A percentile compares a stretch with the other conserved stretches of the same genome.
phyloP scores from a whole-genome alignment of 805 yeast species.

The Candida boidinii region DNA sequence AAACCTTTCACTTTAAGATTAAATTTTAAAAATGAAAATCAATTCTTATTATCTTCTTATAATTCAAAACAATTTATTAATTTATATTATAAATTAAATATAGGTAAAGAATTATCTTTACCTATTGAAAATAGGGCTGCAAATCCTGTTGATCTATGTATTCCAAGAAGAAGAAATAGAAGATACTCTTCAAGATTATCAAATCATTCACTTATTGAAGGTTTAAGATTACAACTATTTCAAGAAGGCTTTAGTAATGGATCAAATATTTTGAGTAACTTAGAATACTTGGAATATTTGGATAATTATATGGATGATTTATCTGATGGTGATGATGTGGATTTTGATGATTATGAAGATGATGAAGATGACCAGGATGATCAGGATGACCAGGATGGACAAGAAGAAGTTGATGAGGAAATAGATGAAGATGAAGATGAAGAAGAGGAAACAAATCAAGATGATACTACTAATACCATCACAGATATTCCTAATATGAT shows the following conservation, averaged over 20 bases:
- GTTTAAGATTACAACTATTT: background rate
- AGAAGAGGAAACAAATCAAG: no score
- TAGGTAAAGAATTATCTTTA: slow-evolving; percentile 23
- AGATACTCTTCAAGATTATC: background rate
- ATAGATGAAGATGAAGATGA: background rate
- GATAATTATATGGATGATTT: background rate
- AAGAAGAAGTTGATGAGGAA: background rate
- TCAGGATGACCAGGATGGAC: background rate
- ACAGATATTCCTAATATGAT: no score
- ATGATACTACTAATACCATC: no score
- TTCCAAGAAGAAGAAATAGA: slow-evolving; percentile 14
- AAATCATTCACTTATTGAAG: background rate
- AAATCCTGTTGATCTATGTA: slow-evolving; percentile 19
- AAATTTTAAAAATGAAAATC: slow-evolving; percentile 19
- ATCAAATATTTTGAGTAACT: no score
- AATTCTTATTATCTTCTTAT: slow-evolving; percentile 18
- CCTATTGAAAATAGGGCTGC: slow-evolving; percentile 19
- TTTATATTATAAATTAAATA: slow-evolving; percentile 22
- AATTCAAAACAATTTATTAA: slow-evolving; percentile 19
- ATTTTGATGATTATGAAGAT: background rate
- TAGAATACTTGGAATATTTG: no score
- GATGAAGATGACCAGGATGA: background rate
- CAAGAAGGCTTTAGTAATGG: no score
- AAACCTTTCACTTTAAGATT: slow-evolving; percentile 24
- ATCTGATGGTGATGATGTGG: background rate